These are phyloP conservation scores for Penicillium occitanis DNA, from an alignment of 2,329 filamentous ascomycete species.

Conservation along the genomic window DNA sequence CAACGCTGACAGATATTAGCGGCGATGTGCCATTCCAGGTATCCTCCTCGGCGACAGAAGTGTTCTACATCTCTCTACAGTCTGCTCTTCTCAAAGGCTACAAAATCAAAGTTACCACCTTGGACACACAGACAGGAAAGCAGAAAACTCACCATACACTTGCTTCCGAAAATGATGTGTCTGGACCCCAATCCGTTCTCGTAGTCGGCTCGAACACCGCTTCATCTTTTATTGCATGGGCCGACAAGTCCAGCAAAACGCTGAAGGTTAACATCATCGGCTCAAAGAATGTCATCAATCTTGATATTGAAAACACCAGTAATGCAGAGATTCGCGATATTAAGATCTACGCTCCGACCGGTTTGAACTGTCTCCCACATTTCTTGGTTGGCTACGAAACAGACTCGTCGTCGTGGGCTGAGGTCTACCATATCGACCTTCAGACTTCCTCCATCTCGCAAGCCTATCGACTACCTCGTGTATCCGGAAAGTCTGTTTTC, in stretches of 20 bases:
- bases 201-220: conserved; percentile 43
- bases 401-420: conserved; percentile 69
- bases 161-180: conserved; percentile 71
- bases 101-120: conserved; percentile 70
- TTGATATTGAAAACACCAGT: conserved; percentile 43
- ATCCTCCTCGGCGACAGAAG: conserved; percentile 65
- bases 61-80: conserved; percentile 77
- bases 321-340: conserved; percentile 55
- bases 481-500: conserved; percentile 71
- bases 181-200: conserved; percentile 40
- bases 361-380: conserved; percentile 70
- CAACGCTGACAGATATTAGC: conserved; percentile 40
- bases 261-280: conserved; percentile 49
- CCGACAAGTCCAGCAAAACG: conserved; percentile 44
- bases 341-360: conserved; percentile 69
- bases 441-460: conserved; percentile 69
- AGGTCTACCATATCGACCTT: conserved; percentile 80
- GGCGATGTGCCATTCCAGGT: conserved; percentile 73
- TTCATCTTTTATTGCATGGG: conserved; percentile 46
- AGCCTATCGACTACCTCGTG: conserved; percentile 73
- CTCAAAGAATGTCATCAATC: conserved; percentile 40
- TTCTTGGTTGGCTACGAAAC: conserved; percentile 83
- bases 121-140: conserved; percentile 72
- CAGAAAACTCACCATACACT: conserved; percentile 70
- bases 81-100: conserved; percentile 64